Conservation (phyloP, 1,284 basidiomycete genomes). For the Malassezia dermatis region DNA sequence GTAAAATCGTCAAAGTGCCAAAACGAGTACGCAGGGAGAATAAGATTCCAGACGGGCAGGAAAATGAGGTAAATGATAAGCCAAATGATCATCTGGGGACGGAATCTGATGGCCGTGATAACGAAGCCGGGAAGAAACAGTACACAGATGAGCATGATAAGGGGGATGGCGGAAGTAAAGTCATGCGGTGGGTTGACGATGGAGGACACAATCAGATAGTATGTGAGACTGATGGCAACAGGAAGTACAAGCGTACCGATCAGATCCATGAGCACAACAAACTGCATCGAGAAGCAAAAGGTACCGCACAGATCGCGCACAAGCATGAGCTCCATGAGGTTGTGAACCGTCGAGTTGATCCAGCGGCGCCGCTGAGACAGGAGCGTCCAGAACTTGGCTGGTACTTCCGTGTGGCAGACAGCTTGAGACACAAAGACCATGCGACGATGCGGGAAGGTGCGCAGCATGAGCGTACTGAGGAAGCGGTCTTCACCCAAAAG, state of each 20-base stretch:
- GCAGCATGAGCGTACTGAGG: constrained; percentile 58
- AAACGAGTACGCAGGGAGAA: constrained; percentile 74
- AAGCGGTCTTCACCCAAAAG: constrained; percentile 97
- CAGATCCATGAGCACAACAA: constrained; percentile 96
- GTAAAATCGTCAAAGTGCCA: constrained; percentile 99
- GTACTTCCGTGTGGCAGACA: constrained; percentile 84
- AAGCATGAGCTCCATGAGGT: constrained; percentile 94
- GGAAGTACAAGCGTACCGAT: constrained; percentile 90
- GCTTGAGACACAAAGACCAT: constrained; percentile 99
- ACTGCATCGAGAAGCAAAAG: constrained; percentile 58
- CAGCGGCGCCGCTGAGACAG: constrained; percentile 94
- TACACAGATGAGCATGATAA: constrained; percentile 77
- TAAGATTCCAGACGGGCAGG: constrained; percentile 55
- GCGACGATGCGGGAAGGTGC: constrained; percentile 86
- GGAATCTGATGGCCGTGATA: constrained; percentile 84
- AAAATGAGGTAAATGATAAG: constrained; percentile 81
- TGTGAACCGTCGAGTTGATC: constrained; percentile 99
- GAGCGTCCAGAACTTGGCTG: constrained; percentile 83
- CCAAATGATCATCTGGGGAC: constrained; percentile 92
- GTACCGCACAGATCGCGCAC: constrained; percentile 74
- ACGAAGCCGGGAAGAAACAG: constrained; percentile 85
- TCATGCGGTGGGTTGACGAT: constrained; percentile 67
- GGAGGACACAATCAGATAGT: constrained; percentile 69
- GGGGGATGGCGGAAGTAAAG: constrained; percentile 87
- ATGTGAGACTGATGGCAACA: constrained; percentile 83